Conservation (phyloP, 2,329 filamentous ascomycete species). For the Exophiala phaeomuriformis region DNA sequence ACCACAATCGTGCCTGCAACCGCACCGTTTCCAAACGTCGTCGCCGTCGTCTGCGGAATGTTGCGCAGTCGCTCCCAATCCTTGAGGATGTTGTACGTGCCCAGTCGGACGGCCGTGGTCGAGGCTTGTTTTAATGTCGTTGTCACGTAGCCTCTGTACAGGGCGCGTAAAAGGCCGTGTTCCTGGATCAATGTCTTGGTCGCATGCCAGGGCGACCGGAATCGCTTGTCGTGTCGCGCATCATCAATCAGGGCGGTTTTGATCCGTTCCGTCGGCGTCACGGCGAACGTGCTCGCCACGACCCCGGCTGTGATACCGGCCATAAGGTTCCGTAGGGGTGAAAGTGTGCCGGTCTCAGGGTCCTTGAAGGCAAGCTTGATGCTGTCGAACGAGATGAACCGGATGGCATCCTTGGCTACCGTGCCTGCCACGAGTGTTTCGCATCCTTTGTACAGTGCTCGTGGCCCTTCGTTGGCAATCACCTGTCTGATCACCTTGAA, state of each 20-base stretch:
- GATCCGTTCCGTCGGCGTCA: conserved; percentile 61
- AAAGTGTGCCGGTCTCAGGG: conserved; percentile 49
- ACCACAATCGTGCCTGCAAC: conserved; percentile 48
- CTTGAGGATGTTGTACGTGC: conserved; percentile 57
- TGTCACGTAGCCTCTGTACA: conserved; percentile 54
- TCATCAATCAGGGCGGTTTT: conserved; percentile 63
- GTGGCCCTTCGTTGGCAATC: conserved; percentile 49
- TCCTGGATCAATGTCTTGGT: conserved; percentile 44
- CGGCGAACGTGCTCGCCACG: conserved; percentile 55
- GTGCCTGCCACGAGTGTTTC: conserved; percentile 54
- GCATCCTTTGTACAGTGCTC: conserved; percentile 58
- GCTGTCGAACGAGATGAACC: conserved; percentile 59
- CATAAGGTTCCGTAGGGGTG: conserved; percentile 50
- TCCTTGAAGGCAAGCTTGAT: conserved; percentile 51
- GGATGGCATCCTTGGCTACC: conserved; percentile 57
- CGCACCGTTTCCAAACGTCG: conserved; percentile 57
- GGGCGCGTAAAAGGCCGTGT: conserved; percentile 44
- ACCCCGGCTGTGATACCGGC: conserved; percentile 59
- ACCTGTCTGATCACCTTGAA: conserved; percentile 51
- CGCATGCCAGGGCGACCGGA: conserved; percentile 47
- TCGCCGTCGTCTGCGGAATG: conserved; percentile 44
- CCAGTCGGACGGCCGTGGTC: conserved; percentile 56
- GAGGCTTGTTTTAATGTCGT: conserved; percentile 58
- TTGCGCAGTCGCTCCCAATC: conserved; percentile 47
- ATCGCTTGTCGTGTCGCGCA: conserved; percentile 42